Evolutionary conservation across 164 flowering plant species (phyloP).

Genomic region (Piper longum): DNA sequence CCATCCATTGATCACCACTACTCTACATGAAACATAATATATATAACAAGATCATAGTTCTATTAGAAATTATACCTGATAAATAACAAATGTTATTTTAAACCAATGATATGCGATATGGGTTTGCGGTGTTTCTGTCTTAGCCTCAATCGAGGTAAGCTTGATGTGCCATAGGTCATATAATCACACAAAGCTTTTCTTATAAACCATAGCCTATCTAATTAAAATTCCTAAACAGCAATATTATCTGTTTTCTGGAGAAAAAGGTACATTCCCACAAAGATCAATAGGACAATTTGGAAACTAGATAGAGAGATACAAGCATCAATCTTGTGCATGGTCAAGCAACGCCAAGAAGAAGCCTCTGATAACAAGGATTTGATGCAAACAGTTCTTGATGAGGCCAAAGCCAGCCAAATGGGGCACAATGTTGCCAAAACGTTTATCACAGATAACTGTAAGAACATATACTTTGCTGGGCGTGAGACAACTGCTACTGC

Average conservation of each 20-base stretch:
- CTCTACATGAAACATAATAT: background rate
- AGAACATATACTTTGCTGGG: constrained; percentile 53
- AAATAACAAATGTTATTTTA: background rate
- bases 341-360: constrained; percentile 16
- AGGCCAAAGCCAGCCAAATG: constrained; percentile 5
- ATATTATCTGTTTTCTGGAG: background rate
- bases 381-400: constrained; percentile 34
- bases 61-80: no score
- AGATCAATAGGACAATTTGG: constrained; percentile 21
- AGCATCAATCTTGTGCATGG: constrained; percentile 29
- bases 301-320: constrained; percentile 62
- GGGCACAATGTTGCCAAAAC: constrained; percentile 1
- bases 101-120: background rate
- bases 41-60: background rate
- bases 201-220: no score
- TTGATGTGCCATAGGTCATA: no score
- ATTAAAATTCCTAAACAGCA: background rate
- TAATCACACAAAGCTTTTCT: background rate
- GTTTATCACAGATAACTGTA: constrained; percentile 49
- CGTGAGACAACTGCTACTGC: constrained; percentile 20
- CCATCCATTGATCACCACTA: background rate
- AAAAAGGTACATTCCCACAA: constrained; percentile 1
- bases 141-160: no score
- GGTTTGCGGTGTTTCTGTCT: no score
- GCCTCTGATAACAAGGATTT: constrained; percentile 21